Base-by-base conservation (phyloP, 129 eudicot genomes). In the Pseudognaphalium luteoalbum region DNA sequence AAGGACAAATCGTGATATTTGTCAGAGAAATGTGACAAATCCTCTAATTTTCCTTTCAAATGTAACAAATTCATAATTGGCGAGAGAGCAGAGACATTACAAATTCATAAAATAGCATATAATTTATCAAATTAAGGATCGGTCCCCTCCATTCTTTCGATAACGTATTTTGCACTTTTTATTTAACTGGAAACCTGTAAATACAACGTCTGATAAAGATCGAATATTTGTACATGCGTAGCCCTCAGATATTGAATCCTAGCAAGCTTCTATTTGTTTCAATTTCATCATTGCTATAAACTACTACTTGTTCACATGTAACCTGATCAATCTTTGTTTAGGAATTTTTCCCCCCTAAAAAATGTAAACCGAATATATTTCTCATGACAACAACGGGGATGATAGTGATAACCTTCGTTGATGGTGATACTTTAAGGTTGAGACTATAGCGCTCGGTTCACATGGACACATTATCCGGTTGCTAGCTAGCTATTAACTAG, bases 331-430 rank as follows among this genome's bases (percentile, higher is more conserved):
- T 51, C 22, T 71, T 14, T 50, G 7, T 47, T 47, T 47, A 47
- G 54, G 54, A 9, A 20, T n/a, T 32, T 2, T 47, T 47, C 30
- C 37, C 15, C 16, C 16, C 79, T 32, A 50, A 14, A 22, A 51
- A 12, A 74, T 42, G 56, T 29, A 67, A 56, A 37, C 41, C 9
- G 28, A 19, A 25, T 54, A 10, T 39, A 39, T 4, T 39, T 58
- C 58, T 69, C 20, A 6, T 7, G 12, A 78, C 63, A 58, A 78
- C 64, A 39, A 66, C 25, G 15, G 22, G 5, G 74, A n/a, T 28
- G 67, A 1, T 70, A 51, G 57, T 57, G 60, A 20, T 1, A 77
- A 59, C 81, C 63, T 70, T 42, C 51, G 32, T n/a, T 44, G 28
- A 59, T 35, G 47, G 75, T 58, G 39, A 28, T 33, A 28, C 12